phyloP scores from a whole-genome alignment of 2,329 filamentous ascomycete genomes.

The Apiospora koreana region DNA sequence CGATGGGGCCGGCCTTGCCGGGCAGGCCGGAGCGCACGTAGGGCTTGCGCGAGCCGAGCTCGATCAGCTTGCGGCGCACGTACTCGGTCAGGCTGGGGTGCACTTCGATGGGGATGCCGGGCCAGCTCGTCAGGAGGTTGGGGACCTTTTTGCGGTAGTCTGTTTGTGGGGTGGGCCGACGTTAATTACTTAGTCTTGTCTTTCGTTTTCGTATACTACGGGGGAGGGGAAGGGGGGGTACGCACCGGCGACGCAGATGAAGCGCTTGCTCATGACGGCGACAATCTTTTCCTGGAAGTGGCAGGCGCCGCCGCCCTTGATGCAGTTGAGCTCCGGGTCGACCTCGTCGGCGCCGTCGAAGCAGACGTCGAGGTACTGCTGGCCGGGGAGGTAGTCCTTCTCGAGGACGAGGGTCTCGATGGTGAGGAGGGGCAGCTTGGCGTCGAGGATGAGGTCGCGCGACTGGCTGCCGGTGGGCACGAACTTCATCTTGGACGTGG shows the following conservation, averaged over 20 bases:
- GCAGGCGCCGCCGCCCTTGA: slow-evolving; percentile 97
- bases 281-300: slow-evolving; percentile 98
- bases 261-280: slow-evolving; percentile 78
- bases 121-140: slow-evolving; percentile 76
- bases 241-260: slow-evolving; percentile 82
- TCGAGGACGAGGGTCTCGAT: slow-evolving; percentile 73
- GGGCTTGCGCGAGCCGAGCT: slow-evolving; percentile 73
- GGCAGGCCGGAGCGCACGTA: slow-evolving; percentile 71
- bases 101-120: slow-evolving; percentile 87
- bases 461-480: slow-evolving; percentile 92
- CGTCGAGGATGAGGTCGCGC: slow-evolving; percentile 78
- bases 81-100: slow-evolving; percentile 79
- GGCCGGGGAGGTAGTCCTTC: slow-evolving; percentile 41
- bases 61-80: slow-evolving; percentile 71
- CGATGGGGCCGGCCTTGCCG: slow-evolving; percentile 77
- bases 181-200: no score
- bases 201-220: no score
- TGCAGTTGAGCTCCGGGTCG: slow-evolving; percentile 90
- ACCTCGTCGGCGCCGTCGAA: slow-evolving; percentile 99
- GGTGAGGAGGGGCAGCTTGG: slow-evolving; percentile 74
- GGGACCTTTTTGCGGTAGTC: slow-evolving; percentile 89
- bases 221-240: slow-evolving; percentile 15
- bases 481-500: slow-evolving; percentile 72
- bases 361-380: slow-evolving; percentile 74
- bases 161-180: no score